Percentiles rank a stretch among this genome's conserved stretches.
Conservation (phyloP, 1,139 yeast species). For the Candida sp. region DNA sequence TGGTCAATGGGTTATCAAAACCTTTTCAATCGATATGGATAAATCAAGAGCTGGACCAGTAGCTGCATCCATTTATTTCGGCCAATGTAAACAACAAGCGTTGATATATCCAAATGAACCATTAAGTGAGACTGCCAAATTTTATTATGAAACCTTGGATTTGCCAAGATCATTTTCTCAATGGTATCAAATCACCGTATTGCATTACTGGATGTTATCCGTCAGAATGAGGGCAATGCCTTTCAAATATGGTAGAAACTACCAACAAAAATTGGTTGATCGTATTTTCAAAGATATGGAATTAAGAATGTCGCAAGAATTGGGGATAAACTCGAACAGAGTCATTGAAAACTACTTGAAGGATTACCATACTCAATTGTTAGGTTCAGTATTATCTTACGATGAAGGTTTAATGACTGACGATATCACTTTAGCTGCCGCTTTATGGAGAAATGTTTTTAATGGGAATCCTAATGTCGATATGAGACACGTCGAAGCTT, state of each 20-base stretch:
- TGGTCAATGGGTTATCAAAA: slow-evolving; percentile 67
- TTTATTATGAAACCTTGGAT: slow-evolving; percentile 75
- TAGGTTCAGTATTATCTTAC: slow-evolving; percentile 86
- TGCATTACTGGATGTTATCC: slow-evolving; percentile 91
- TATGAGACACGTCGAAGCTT: slow-evolving; percentile 79
- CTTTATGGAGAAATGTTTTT: slow-evolving; percentile 89
- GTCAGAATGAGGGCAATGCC: slow-evolving; percentile 98
- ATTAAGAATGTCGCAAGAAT: slow-evolving; percentile 76
- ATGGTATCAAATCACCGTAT: slow-evolving; percentile 89
- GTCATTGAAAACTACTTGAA: slow-evolving; percentile 84
- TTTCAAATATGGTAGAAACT: slow-evolving; percentile 79
- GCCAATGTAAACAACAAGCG: slow-evolving; percentile 84
- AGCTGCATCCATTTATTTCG: slow-evolving; percentile 86
- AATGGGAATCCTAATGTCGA: slow-evolving; percentile 84
- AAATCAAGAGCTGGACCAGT: slow-evolving; percentile 89
- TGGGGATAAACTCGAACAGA: slow-evolving; percentile 80
- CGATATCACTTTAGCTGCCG: slow-evolving; percentile 83
- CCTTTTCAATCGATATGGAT: slow-evolving; percentile 86
- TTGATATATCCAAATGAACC: slow-evolving; percentile 71
- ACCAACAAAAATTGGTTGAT: slow-evolving; percentile 90
- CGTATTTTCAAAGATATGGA: slow-evolving; percentile 90
- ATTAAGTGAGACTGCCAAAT: slow-evolving; percentile 59
- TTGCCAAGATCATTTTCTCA: slow-evolving; percentile 87
- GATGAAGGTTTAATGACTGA: slow-evolving; percentile 88
- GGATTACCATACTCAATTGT: slow-evolving; percentile 85